Percentiles rank a stretch among this genome's conserved stretches.
These are phyloP conservation scores for Oropetium thomaeum DNA, from an alignment of 176 grass and related monocot species.

Conservation along the genomic window DNA sequence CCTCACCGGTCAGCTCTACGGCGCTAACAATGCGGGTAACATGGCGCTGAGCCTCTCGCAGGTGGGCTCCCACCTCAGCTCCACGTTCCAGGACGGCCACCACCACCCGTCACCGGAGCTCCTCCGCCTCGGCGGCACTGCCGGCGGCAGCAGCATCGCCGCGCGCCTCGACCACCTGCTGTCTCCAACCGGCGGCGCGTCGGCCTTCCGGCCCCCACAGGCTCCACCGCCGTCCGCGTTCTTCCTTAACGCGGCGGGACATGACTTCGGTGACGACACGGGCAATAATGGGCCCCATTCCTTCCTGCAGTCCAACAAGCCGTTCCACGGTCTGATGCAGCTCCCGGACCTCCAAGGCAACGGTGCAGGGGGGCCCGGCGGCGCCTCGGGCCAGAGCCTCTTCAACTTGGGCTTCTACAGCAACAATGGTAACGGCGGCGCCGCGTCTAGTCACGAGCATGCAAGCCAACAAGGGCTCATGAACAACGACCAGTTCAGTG, in stretches of 20 bases:
- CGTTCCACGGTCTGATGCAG: slow-evolving; percentile 92
- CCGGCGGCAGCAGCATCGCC: slow-evolving; percentile 26
- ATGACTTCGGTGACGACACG: slow-evolving; percentile 56
- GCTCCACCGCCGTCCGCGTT: slow-evolving; percentile 27
- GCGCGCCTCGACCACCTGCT: slow-evolving; percentile 74
- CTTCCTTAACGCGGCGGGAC: slow-evolving; percentile 46
- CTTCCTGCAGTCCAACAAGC: slow-evolving; percentile 70
- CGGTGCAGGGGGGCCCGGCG: slow-evolving; percentile 23
- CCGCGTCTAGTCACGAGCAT: slow-evolving; percentile 50
- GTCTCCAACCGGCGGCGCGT: slow-evolving; percentile 39
- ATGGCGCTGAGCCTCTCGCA: slow-evolving; percentile 79
- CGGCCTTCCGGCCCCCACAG: slow-evolving; percentile 63
- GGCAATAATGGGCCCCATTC: slow-evolving; percentile 46
- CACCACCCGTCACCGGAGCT: slow-evolving; percentile 52
- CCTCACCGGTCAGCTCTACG: slow-evolving; percentile 69
- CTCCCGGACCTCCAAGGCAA: slow-evolving; percentile 80
- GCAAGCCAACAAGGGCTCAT: slow-evolving; percentile 50
- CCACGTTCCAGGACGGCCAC: slow-evolving; percentile 49
- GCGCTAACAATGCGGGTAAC: slow-evolving; percentile 50
- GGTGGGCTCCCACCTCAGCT: slow-evolving; percentile 62
- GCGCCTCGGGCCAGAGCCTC: slow-evolving; percentile 16
- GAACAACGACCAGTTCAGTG: slow-evolving; percentile 46
- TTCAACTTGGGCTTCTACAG: slow-evolving; percentile 79
- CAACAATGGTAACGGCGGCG: slow-evolving; percentile 50
- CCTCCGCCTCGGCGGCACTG: slow-evolving; percentile 45